Evolutionary conservation across 1,284 basidiomycete genomes (phyloP), one percentile per base, ranked within the genome.

Genomic region (Cutaneotrichosporon mucoides): DNA sequence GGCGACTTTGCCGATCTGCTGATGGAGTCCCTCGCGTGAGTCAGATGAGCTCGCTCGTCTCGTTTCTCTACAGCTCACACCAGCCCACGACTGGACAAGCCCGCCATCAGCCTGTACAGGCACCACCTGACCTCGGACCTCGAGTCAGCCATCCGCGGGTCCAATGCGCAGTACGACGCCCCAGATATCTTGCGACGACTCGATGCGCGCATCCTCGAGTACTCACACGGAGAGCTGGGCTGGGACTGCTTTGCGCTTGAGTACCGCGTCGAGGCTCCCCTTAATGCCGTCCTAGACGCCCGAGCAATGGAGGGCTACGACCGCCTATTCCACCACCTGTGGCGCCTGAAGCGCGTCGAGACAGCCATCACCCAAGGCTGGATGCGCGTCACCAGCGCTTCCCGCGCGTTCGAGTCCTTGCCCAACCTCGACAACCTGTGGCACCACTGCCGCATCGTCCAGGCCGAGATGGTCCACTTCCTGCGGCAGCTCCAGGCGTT

Each of bases 381-480:
- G 95, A 87, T 89, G 83, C 82, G 88, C 63, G 82, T 92, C 33
- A 88, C 88, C 0, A 86, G 87, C 33, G 89, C 87, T 13, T 85
- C 88, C n/a, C 82, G 86, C 67, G 84, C 84, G 12, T 90, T 92
- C 73, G 79, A 89, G 59, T 82, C 84, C 33, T 80, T 93, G 50
- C 86, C 86, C 66, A 87, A 91, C n/a, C 80, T 93, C 13, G 83
- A 86, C 53, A 82, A 82, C 48, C 86, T 92, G 62, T 96, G 92
- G 88, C 93, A 97, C 72, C 86, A 86, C 66, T 86, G 90, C 52
- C 86, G 92, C n/a, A 80, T 95, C 49, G 82, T 86, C 46, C 86
- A 92, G 78, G 85, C 90, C 3, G 94, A 99, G 79, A 99, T 99
- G 95, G 88, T 96, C 40, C 96, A 98, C 76, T 97, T 99, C 73